Percentiles rank a stretch among this genome's conserved stretches.
These are phyloP conservation scores for Beauveria sp. DNA, from an alignment of 2,329 filamentous ascomycete genomes.

Conservation along the genomic window DNA sequence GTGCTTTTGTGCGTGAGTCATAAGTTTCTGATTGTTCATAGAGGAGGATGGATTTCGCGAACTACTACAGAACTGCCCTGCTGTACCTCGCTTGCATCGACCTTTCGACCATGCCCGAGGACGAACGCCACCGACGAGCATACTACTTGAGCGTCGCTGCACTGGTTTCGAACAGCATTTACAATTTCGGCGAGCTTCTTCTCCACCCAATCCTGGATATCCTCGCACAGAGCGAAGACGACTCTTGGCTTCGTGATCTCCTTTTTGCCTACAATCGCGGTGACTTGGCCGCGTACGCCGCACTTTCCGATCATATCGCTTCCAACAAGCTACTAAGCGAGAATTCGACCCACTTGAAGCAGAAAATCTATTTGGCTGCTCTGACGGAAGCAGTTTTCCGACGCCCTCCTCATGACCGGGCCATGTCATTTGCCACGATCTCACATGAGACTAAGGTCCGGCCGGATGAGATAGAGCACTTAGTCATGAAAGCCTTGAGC, in stretches of 20 bases:
- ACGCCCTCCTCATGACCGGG: slow-evolving; percentile 87
- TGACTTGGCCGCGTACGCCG: slow-evolving; percentile 80
- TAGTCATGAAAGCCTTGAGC: slow-evolving; percentile 98
- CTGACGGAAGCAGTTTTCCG: slow-evolving; percentile 95
- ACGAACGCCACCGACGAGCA: slow-evolving; percentile 73
- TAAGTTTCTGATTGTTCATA: slow-evolving; percentile 15
- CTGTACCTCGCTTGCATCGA: slow-evolving; percentile 97
- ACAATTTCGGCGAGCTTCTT: slow-evolving; percentile 99
- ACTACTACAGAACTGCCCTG: slow-evolving; percentile 95
- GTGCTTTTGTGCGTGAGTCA: neutral
- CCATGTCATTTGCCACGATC: slow-evolving; percentile 87
- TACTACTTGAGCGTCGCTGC: slow-evolving; percentile 92
- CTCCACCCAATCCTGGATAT: slow-evolving; percentile 92
- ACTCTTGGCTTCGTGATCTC: slow-evolving; percentile 89
- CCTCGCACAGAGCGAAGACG: slow-evolving; percentile 58
- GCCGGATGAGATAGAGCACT: slow-evolving; percentile 87
- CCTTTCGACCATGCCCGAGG: slow-evolving; percentile 61
- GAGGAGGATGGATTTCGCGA: slow-evolving; percentile 82
- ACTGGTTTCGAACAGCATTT: slow-evolving; percentile 88
- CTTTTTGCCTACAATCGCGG: slow-evolving; percentile 96
- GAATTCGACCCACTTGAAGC: slow-evolving; percentile 77
- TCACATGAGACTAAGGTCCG: slow-evolving; percentile 86
- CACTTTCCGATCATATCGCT: slow-evolving; percentile 70
- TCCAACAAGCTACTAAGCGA: slow-evolving; percentile 72
- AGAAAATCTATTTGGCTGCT: slow-evolving; percentile 96